A percentile compares a stretch with the other conserved stretches of the same genome.
Conservation (phyloP, 257 asterid genomes). For the Catharanthus roseus region DNA sequence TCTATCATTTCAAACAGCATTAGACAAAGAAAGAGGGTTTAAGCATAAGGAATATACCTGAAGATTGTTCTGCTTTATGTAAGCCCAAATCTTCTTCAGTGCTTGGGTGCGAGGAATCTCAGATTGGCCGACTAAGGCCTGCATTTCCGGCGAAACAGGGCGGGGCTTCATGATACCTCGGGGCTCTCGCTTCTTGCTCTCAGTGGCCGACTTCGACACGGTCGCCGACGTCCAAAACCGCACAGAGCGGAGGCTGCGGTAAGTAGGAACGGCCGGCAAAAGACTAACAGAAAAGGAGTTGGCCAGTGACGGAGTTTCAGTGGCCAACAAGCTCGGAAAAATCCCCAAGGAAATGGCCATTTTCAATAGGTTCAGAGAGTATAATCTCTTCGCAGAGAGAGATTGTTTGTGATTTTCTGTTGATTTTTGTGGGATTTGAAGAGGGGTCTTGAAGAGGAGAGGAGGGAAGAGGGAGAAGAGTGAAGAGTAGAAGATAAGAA, state of each 20-base stretch:
- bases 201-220: constrained; percentile 54
- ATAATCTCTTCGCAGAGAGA: neutral
- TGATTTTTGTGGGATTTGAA: neutral
- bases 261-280: constrained; percentile 7
- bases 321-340: constrained; percentile 33
- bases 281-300: constrained; percentile 21
- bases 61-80: constrained; percentile 65
- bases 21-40: neutral
- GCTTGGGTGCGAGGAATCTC: constrained; percentile 80
- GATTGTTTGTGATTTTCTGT: neutral
- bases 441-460: constrained; percentile 5
- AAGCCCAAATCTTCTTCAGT: constrained; percentile 75
- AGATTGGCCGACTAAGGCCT: constrained; percentile 77
- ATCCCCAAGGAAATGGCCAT: constrained; percentile 58
- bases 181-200: constrained; percentile 65
- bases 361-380: neutral
- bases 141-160: constrained; percentile 76
- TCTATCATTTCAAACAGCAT: neutral
- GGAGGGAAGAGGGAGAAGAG: neutral
- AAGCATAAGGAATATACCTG: constrained; percentile 43
- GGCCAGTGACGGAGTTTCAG: constrained; percentile 28
- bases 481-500: no score
- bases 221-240: constrained; percentile 36
- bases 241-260: constrained; percentile 29
- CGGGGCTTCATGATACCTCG: constrained; percentile 87